Conservation (phyloP, 1,139 yeast species). For the Geotrichum citri-aurantii region DNA sequence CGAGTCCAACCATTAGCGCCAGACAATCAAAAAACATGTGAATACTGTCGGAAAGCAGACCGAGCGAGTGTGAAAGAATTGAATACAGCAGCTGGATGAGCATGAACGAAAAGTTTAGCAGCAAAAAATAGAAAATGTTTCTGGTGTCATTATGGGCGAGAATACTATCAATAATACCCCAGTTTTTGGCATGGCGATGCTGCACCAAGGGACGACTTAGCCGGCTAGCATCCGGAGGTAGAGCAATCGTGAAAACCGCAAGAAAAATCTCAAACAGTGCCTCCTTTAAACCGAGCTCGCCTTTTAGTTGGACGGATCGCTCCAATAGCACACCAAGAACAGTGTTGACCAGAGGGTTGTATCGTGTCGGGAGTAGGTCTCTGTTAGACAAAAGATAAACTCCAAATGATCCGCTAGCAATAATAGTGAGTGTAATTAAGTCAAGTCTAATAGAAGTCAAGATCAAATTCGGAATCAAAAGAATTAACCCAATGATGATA, state of each 20-base stretch:
- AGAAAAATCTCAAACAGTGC: constrained; percentile 7
- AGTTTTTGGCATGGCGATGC: constrained; percentile 14
- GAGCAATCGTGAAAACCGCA: constrained; percentile 8
- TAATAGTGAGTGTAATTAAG: constrained; percentile 25
- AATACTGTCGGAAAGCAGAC: constrained; percentile 83
- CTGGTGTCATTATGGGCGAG: constrained; percentile 64
- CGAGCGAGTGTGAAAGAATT: constrained; percentile 84
- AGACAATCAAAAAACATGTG: constrained; percentile 96
- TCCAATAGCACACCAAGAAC: constrained; percentile 17
- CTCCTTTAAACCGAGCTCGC: constrained; percentile 12
- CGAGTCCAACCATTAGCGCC: constrained; percentile 79
- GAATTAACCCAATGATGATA: constrained; percentile 12
- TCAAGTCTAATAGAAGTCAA: constrained; percentile 17
- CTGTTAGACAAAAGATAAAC: constrained; percentile 34
- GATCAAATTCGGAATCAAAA: constrained; percentile 11
- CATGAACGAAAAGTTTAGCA: constrained; percentile 89
- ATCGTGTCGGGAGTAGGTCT: constrained; percentile 32
- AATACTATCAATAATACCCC: constrained; percentile 36
- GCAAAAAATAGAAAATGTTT: constrained; percentile 79
- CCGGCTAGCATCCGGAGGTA: constrained; percentile 15
- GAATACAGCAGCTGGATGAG: constrained; percentile 87
- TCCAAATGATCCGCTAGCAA: constrained; percentile 34
- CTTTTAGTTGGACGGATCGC: constrained; percentile 15
- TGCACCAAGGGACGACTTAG: constrained; percentile 11
- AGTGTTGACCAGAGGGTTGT: constrained; percentile 28